phyloP scores from a whole-genome alignment of 139 green algal genomes.

The Micractinium conductrix region DNA sequence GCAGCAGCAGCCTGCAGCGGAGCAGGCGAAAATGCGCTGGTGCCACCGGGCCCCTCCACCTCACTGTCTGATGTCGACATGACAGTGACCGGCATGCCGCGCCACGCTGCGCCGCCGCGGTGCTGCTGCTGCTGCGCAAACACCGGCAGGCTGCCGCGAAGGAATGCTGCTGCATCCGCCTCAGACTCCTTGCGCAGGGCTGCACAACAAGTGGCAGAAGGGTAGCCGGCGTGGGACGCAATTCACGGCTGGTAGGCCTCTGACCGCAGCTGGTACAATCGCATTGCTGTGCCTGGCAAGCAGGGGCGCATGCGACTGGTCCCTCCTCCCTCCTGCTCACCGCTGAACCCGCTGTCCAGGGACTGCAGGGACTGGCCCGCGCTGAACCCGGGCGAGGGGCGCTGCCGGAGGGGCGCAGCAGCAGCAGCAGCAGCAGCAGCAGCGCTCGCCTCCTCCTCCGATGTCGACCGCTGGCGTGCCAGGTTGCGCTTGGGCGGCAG shows the following conservation, averaged over 20 bases:
- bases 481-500: constrained; percentile 16
- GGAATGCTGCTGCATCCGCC: constrained; percentile 13
- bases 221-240: neutral
- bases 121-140: neutral
- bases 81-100: neutral
- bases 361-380: neutral
- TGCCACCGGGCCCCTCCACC: too few relatives aligned
- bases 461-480: neutral
- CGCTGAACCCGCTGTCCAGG: constrained; percentile 18
- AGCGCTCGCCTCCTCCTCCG: neutral
- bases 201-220: neutral
- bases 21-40: neutral
- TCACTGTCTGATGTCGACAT: too few relatives aligned
- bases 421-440: neutral
- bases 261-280: neutral
- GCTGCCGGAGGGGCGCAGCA: neutral
- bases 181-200: constrained; percentile 11
- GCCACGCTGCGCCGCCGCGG: neutral
- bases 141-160: constrained; percentile 13
- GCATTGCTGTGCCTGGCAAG: too few relatives aligned
- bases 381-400: neutral
- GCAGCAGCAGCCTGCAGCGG: neutral
- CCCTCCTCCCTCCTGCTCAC: too few relatives aligned
- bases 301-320: too few relatives aligned
- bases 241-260: neutral